Percentiles rank a stretch among this genome's conserved stretches.
Evolutionary conservation across 495 filamentous ascomycete genomes (phyloP).

Genomic region (Lepraria neglecta): DNA sequence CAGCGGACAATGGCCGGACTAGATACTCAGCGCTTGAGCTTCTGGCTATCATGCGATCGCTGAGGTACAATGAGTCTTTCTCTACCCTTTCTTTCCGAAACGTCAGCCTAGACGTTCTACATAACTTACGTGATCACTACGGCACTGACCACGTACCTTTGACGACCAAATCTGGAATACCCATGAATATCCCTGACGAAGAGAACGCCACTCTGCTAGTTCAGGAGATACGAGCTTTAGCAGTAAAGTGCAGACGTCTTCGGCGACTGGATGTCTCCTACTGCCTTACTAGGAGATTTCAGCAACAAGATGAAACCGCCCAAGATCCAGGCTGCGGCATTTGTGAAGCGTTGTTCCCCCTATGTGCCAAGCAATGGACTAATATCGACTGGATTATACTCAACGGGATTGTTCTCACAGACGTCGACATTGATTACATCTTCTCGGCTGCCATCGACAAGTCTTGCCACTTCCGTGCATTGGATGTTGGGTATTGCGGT

Average conservation of each 20-base stretch:
- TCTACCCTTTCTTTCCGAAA: conserved; percentile 74
- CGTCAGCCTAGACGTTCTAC: conserved; percentile 62
- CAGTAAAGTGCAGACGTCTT: conserved; percentile 38
- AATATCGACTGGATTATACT: conserved; percentile 76
- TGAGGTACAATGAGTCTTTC: conserved; percentile 91
- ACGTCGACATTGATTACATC: conserved; percentile 68
- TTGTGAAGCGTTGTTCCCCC: conserved; percentile 69
- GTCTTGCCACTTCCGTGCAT: conserved; percentile 62
- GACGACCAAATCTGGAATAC: conserved; percentile 50
- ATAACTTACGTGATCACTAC: conserved; percentile 53
- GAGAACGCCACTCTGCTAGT: conserved; percentile 56
- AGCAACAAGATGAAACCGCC: conserved; percentile 42
- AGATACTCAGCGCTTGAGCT: conserved; percentile 70
- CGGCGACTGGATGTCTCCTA: conserved; percentile 50
- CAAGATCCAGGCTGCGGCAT: conserved; percentile 70
- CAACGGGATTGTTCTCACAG: conserved; percentile 75
- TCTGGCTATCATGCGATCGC: conserved; percentile 74
- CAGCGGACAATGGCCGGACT: conserved; percentile 46
- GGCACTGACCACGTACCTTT: conserved; percentile 59
- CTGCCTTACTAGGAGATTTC: conserved; percentile 39
- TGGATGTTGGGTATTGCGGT: conserved; percentile 77
- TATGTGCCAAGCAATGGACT: conserved; percentile 65
- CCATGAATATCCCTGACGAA: conserved; percentile 53
- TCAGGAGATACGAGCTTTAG: conserved; percentile 67
- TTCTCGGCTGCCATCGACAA: conserved; percentile 61